These are phyloP conservation scores for Alternaria sp. DNA, from an alignment of 2,329 filamentous ascomycete genomes.

Conservation along the genomic window DNA sequence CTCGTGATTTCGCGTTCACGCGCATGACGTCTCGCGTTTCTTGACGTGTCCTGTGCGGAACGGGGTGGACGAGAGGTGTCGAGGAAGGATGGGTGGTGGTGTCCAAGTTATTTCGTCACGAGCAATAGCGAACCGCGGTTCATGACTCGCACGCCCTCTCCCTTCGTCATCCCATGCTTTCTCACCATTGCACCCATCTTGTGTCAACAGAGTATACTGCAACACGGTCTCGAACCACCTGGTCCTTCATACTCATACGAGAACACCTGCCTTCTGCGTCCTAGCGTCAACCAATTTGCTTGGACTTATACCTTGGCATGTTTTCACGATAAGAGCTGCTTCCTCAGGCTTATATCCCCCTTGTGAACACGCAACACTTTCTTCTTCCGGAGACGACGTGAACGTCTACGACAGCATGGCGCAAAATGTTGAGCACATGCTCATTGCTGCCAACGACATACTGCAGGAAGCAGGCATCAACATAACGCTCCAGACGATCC, in stretches of 20 bases:
- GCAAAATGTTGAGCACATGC: conserved; percentile 28
- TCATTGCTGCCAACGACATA: conserved; percentile 17
- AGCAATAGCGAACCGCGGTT: conserved; percentile 22
- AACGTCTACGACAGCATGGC: conserved; percentile 19
- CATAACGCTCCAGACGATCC: conserved; percentile 27
- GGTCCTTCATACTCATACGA: not conserved
- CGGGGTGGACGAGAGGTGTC: not conserved
- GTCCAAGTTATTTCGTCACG: conserved; percentile 30
- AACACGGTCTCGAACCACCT: not conserved
- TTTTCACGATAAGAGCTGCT: conserved; percentile 25
- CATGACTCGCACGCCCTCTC: conserved; percentile 35
- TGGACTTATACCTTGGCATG: conserved; percentile 19
- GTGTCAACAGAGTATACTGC: not conserved
- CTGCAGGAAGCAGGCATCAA: conserved; percentile 22
- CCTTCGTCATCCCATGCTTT: conserved; percentile 11
- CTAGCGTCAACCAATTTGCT: conserved; percentile 14
- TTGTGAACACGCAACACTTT: conserved; percentile 11
- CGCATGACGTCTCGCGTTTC: conserved; percentile 28
- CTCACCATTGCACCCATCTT: not conserved
- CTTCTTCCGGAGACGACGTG: not conserved
- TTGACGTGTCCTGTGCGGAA: conserved; percentile 8
- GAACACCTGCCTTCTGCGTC: conserved; percentile 20
- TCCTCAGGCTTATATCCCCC: conserved; percentile 5
- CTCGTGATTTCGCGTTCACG: conserved; percentile 31
- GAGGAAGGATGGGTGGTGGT: conserved; percentile 3